Conservation (phyloP, 768 basidiomycete species). For the Lentinus brumalis region DNA sequence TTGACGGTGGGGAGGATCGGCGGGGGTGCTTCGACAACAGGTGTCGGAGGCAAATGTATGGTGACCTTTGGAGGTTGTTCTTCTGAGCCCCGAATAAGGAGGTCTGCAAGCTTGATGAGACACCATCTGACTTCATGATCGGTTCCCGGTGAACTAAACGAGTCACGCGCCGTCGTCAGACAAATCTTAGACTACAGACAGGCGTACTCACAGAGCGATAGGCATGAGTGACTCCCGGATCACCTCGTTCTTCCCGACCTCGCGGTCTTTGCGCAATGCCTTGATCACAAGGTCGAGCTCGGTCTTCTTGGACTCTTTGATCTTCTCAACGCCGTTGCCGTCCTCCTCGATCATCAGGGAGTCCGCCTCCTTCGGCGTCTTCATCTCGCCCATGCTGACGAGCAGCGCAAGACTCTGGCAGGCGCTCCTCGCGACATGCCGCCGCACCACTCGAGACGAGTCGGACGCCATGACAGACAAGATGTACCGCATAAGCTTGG, state of each 20-base stretch:
- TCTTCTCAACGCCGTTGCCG: slow-evolving; percentile 67
- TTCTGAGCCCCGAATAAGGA: slow-evolving; percentile 79
- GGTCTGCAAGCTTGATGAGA: slow-evolving; percentile 87
- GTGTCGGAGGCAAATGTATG: slow-evolving; percentile 78
- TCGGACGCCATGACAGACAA: slow-evolving; percentile 87
- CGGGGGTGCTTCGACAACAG: slow-evolving; percentile 63
- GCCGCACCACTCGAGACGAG: slow-evolving; percentile 76
- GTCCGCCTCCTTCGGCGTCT: slow-evolving; percentile 73
- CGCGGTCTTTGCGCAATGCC: slow-evolving; percentile 82
- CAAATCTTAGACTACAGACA: background rate
- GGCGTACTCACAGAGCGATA: slow-evolving; percentile 66
- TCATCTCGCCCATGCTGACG: slow-evolving; percentile 90
- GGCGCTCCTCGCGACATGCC: slow-evolving; percentile 84
- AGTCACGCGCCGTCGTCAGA: background rate
- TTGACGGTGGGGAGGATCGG: slow-evolving; percentile 53
- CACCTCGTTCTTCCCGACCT: slow-evolving; percentile 78
- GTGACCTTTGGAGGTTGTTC: slow-evolving; percentile 87
- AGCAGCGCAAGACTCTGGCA: slow-evolving; percentile 86
- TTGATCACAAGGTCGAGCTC: slow-evolving; percentile 86
- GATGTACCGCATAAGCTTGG: slow-evolving; percentile 84
- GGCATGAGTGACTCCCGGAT: slow-evolving; percentile 82
- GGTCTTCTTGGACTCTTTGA: slow-evolving; percentile 77
- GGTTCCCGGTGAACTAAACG: slow-evolving; percentile 62
- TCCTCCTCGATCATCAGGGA: slow-evolving; percentile 86
- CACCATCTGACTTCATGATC: slow-evolving; percentile 93